phyloP scores from a whole-genome alignment of 768 basidiomycete species.

The Boletus edulis region DNA sequence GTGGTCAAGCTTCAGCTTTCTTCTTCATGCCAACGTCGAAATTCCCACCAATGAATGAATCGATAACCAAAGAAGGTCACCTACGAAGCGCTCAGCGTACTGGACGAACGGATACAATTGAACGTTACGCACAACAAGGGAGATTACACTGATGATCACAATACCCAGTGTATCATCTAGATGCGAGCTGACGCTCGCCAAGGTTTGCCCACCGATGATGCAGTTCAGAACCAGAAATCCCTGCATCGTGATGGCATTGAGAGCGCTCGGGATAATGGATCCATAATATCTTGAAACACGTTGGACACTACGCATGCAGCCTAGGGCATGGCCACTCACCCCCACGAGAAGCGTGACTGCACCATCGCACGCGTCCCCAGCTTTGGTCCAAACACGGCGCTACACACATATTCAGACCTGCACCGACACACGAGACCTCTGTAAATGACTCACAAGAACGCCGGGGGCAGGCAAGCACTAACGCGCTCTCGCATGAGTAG shows the following conservation, averaged over 20 bases:
- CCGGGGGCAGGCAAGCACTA: slow-evolving; percentile 36
- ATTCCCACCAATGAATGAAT: slow-evolving; percentile 53
- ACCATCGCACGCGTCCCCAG: slow-evolving; percentile 59
- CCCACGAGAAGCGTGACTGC: slow-evolving; percentile 52
- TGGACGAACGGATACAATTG: not conserved
- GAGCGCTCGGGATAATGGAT: slow-evolving; percentile 38
- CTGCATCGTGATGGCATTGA: slow-evolving; percentile 50
- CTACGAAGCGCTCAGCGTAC: slow-evolving; percentile 24
- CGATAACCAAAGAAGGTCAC: slow-evolving; percentile 65
- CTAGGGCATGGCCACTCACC: slow-evolving; percentile 29
- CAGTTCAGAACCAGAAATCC: slow-evolving; percentile 59
- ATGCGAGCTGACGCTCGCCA: slow-evolving; percentile 44
- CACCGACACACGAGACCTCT: not conserved
- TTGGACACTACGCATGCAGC: slow-evolving; percentile 7
- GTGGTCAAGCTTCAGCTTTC: slow-evolving; percentile 7
- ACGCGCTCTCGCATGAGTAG: not conserved
- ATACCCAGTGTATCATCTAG: slow-evolving; percentile 32
- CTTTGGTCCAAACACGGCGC: slow-evolving; percentile 53
- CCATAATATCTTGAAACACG: slow-evolving; percentile 36
- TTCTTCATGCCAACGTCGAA: not conserved
- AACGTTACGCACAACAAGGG: slow-evolving; percentile 26
- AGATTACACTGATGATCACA: slow-evolving; percentile 32
- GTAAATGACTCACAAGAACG: slow-evolving; percentile 34
- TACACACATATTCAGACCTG: slow-evolving; percentile 14
- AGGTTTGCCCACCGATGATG: slow-evolving; percentile 61